Evolutionary conservation across 164 flowering plant species (phyloP).

Genomic region (Tinospora cordifolia): DNA sequence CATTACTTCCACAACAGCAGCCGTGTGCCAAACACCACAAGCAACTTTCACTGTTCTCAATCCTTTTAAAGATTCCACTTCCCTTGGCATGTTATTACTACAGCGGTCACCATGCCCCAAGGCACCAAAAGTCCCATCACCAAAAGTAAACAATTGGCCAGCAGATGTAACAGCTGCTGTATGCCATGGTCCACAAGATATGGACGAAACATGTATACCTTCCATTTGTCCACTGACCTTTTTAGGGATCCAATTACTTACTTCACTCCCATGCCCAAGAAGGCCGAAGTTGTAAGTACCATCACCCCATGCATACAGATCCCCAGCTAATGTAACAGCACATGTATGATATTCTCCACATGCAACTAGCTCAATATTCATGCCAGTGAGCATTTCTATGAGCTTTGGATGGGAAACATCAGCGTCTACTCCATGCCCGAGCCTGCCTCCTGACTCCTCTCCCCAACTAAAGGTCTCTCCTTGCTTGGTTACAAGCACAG

Average conservation of each 20-base stretch:
- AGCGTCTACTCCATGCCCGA: slow-evolving; percentile 79
- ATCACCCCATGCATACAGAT: slow-evolving; percentile 93
- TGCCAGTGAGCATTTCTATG: slow-evolving; percentile 55
- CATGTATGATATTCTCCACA: slow-evolving; percentile 94
- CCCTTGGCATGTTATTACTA: slow-evolving; percentile 51
- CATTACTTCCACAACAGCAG: slow-evolving; percentile 61
- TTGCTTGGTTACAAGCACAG: slow-evolving; percentile 67
- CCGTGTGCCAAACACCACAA: slow-evolving; percentile 98
- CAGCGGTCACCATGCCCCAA: slow-evolving; percentile 78
- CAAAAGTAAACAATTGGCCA: slow-evolving; percentile 88
- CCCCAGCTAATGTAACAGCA: slow-evolving; percentile 77
- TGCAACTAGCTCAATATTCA: slow-evolving; percentile 62
- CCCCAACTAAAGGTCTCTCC: slow-evolving; percentile 96
- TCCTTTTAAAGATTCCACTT: slow-evolving; percentile 69
- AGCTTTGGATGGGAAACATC: slow-evolving; percentile 70
- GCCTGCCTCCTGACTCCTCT: slow-evolving; percentile 83
- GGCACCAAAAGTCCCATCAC: slow-evolving; percentile 95
- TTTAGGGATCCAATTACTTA: slow-evolving; percentile 82
- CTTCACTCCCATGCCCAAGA: slow-evolving; percentile 78
- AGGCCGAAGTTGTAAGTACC: slow-evolving; percentile 54
- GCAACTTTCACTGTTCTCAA: slow-evolving; percentile 54
- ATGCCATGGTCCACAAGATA: slow-evolving; percentile 97
- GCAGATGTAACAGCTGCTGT: slow-evolving; percentile 71
- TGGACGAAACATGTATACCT: slow-evolving; percentile 50
- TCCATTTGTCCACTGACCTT: slow-evolving; percentile 59